phyloP scores from a whole-genome alignment of 768 basidiomycete species.

The Russula sp. region DNA sequence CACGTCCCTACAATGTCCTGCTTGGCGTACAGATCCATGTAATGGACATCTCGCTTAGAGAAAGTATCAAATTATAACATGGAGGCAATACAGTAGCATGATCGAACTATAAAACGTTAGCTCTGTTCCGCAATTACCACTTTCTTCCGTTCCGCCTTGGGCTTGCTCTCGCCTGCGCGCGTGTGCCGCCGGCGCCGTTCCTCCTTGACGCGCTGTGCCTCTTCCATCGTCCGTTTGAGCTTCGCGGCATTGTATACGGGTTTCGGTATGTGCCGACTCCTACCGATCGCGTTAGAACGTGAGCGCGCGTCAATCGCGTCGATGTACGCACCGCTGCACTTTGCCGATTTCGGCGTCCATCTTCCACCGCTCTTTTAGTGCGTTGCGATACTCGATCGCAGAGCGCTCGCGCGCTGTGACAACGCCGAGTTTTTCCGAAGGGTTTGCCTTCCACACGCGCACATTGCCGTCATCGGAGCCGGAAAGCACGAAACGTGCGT shows the following conservation, averaged over 20 bases:
- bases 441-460: slow-evolving; percentile 91
- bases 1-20: background rate
- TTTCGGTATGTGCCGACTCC: slow-evolving; percentile 80
- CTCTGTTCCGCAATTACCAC: slow-evolving; percentile 77
- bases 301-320: slow-evolving; percentile 3
- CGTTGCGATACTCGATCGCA: slow-evolving; percentile 87
- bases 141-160: slow-evolving; percentile 88
- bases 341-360: slow-evolving; percentile 75
- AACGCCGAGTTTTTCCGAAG: slow-evolving; percentile 87
- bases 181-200: slow-evolving; percentile 89
- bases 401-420: slow-evolving; percentile 87
- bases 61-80: background rate
- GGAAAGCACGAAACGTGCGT: slow-evolving; percentile 84
- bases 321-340: slow-evolving; percentile 60
- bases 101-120: slow-evolving; percentile 27
- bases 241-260: slow-evolving; percentile 83
- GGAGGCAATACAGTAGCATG: background rate
- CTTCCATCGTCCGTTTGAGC: slow-evolving; percentile 91
- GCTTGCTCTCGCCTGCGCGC: slow-evolving; percentile 77
- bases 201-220: slow-evolving; percentile 84
- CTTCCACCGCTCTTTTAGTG: slow-evolving; percentile 85
- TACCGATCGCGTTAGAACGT: slow-evolving; percentile 27
- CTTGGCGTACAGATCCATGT: background rate
- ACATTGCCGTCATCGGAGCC: slow-evolving; percentile 96
- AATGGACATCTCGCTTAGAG: background rate